phyloP scores from a whole-genome alignment of 1,139 yeast genomes.

The Suhomyces terraborum region DNA sequence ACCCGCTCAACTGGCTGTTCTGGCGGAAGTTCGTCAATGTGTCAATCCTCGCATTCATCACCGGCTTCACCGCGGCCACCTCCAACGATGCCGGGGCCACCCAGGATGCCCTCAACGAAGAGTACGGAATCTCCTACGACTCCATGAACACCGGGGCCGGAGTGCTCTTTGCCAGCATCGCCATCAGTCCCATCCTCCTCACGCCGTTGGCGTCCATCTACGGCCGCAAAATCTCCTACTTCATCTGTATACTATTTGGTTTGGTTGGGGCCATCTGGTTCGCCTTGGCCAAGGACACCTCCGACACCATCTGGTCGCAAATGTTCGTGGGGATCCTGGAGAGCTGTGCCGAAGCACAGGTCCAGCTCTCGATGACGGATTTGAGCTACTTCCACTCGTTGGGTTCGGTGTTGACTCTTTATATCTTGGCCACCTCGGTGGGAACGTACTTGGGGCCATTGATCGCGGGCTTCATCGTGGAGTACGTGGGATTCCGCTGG shows the following conservation, averaged over 20 bases:
- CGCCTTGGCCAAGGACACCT: slow-evolving; percentile 26
- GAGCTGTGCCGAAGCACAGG: slow-evolving; percentile 41
- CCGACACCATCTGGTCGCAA: slow-evolving; percentile 41
- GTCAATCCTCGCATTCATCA: slow-evolving; percentile 26
- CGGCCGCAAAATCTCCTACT: slow-evolving; percentile 35
- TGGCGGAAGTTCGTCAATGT: slow-evolving; percentile 28
- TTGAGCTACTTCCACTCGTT: slow-evolving; percentile 41
- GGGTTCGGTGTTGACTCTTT: slow-evolving; percentile 42
- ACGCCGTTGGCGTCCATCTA: slow-evolving; percentile 37
- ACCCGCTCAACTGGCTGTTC: slow-evolving; percentile 54
- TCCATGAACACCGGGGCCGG: slow-evolving; percentile 45
- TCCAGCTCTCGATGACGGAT: slow-evolving; percentile 36
- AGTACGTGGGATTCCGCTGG: slow-evolving; percentile 32
- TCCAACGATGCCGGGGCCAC: slow-evolving; percentile 41
- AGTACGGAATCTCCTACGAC: slow-evolving; percentile 35
- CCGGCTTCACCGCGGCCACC: slow-evolving; percentile 40
- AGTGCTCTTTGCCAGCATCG: slow-evolving; percentile 36
- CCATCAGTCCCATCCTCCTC: slow-evolving; percentile 33
- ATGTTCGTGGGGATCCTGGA: slow-evolving; percentile 37
- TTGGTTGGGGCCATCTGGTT: slow-evolving; percentile 39
- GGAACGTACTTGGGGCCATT: slow-evolving; percentile 44
- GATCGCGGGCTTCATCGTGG: slow-evolving; percentile 33
- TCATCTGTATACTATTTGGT: slow-evolving; percentile 33
- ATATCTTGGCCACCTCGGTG: slow-evolving; percentile 38
- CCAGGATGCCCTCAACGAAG: slow-evolving; percentile 35